Evolutionary conservation across 31 red algal species (phyloP), one percentile per base, ranked within the genome.

Genomic region (Asparagopsis taxiformis): DNA sequence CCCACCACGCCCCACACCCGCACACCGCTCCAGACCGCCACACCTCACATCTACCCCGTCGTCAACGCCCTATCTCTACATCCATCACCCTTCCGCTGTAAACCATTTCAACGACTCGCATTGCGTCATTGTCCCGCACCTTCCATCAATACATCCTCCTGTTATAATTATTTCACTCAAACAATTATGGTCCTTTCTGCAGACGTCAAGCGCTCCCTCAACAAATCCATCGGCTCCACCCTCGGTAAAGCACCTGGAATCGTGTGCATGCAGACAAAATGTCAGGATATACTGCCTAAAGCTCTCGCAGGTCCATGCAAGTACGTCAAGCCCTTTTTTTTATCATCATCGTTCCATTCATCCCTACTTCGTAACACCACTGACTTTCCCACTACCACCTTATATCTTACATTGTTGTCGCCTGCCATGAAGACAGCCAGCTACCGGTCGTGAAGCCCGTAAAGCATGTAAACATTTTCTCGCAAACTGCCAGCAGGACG

Each of bases 271-370:
- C 56, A 31, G 3, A 77, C 72, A 19, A 23, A 31, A 2, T 77
- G 72, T 53, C 72, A 77, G 31, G 72, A 77, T 37, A 29, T 77
- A 2, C 8, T 77, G 31, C 72, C 72, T 19, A 30, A 43, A 11
- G 23, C 39, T 1, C 56, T 77, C 21, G 37, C 72, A 10, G 35
- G 34, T 17, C 16, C 20, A 17, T 77, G 58, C 56, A 77, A 49
- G 72, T 64, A 64, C 50, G 59, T 61, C 8, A 34, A 11, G 3
- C 49, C 49, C 13, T 34, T 5, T 4, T 4, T 31, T 28, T 51
- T 19, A n/a, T 51, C 21, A 6, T 15, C 21, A 13, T 39, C 19
- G 5, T 29, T 13, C 9, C 65, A 13, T 16, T 6, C 65, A 48
- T 23, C 65, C n/a, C n/a, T n/a, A n/a, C n/a, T n/a, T n/a, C n/a